These are phyloP conservation scores for Sisymbrium altissimum DNA, from an alignment of 345 rosid genomes.

Conservation along the genomic window DNA sequence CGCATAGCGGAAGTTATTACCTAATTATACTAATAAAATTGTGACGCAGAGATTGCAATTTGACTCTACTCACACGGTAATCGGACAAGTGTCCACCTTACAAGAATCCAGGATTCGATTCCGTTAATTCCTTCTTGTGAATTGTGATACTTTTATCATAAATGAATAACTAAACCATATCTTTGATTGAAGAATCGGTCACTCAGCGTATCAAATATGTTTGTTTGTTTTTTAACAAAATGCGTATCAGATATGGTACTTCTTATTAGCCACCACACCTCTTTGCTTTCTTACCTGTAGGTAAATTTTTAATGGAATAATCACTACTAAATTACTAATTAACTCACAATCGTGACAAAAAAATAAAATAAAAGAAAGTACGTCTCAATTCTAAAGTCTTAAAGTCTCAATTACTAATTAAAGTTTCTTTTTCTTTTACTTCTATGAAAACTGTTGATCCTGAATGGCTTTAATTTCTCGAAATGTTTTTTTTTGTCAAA, in stretches of 20 bases:
- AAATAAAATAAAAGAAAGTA: no score
- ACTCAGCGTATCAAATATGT: constrained; percentile 7
- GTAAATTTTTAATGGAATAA: background rate
- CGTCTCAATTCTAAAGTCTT: no score
- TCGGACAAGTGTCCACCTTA: constrained; percentile 8
- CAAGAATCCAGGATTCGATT: constrained; percentile 7
- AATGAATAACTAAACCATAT: constrained; percentile 5
- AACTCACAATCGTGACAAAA: no score
- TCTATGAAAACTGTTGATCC: background rate
- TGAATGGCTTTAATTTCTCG: background rate
- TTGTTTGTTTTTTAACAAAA: no score
- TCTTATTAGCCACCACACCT: constrained; percentile 20
- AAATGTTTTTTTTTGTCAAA: no score
- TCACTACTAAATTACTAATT: background rate
- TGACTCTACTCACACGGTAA: constrained; percentile 8
- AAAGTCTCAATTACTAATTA: no score
- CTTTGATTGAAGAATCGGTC: constrained; percentile 25
- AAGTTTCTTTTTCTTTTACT: background rate
- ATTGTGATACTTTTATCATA: background rate
- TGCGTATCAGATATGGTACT: constrained; percentile 15
- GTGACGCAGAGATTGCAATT: background rate
- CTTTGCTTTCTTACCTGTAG: constrained; percentile 1
- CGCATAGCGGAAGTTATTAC: no score
- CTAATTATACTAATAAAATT: background rate
- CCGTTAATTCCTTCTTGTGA: constrained; percentile 1